Conservation (phyloP, 495 filamentous ascomycete species). For the Aspergillus mulundensis region DNA sequence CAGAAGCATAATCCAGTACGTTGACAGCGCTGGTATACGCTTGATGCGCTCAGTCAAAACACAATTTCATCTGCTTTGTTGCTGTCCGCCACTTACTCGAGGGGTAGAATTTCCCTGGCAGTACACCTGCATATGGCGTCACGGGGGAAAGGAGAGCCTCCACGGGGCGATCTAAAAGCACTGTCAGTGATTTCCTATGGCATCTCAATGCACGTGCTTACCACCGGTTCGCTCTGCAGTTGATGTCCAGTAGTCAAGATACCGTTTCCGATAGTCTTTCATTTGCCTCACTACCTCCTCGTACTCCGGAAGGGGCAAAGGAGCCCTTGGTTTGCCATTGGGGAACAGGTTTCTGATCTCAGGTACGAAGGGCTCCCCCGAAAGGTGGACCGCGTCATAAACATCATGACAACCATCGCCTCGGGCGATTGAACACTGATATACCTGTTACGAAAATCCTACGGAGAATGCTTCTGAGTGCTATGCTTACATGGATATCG, state of each 20-base stretch:
- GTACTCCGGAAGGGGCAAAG: constrained; percentile 4
- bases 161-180: constrained; percentile 1
- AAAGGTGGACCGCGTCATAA: constrained; percentile 4
- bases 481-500: constrained; percentile 6
- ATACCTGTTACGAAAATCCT: neutral
- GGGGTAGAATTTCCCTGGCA: constrained; percentile 1
- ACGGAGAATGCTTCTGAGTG: neutral
- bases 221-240: constrained; percentile 5
- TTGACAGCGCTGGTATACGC: constrained; percentile 8
- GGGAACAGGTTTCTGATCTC: constrained; percentile 6
- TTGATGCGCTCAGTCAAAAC: neutral
- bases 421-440: constrained; percentile 3
- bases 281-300: neutral
- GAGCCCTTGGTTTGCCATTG: constrained; percentile 4
- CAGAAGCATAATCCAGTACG: constrained; percentile 3
- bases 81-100: constrained; percentile 1
- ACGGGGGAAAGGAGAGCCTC: constrained; percentile 8
- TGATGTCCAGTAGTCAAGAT: constrained; percentile 6
- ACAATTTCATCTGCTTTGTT: neutral
- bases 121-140: constrained; percentile 8
- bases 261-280: constrained; percentile 5
- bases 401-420: constrained; percentile 7
- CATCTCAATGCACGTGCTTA: neutral
- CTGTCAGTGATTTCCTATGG: neutral
- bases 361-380: constrained; percentile 2